Percentiles rank a stretch among this genome's conserved stretches.
Evolutionary conservation across 2,329 filamentous ascomycete species (phyloP).

Genomic region (Xylariales sp.): DNA sequence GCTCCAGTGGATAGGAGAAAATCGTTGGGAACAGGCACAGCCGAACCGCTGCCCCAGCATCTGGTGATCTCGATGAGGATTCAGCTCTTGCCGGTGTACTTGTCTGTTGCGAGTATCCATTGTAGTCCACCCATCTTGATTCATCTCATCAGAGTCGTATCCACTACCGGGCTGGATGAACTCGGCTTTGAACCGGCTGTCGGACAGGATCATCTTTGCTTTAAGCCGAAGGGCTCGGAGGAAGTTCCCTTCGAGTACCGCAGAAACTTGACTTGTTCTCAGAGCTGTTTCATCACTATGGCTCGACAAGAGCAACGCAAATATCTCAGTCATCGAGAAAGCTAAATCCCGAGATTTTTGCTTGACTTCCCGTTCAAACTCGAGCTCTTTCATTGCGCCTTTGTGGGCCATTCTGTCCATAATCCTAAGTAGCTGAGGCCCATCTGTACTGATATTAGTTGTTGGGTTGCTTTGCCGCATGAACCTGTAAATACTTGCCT

Average conservation of each 20-base stretch:
- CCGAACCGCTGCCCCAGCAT: neutral
- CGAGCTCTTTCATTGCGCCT: neutral
- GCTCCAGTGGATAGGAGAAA: neutral
- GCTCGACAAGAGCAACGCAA: neutral
- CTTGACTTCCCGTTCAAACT: neutral
- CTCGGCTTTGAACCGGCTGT: neutral
- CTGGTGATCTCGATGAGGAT: neutral
- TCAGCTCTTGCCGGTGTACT: neutral
- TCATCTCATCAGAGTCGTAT: neutral
- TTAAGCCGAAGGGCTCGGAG: neutral
- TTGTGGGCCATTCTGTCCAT: neutral
- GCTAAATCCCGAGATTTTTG: neutral
- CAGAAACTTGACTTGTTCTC: neutral
- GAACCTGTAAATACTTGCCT: neutral
- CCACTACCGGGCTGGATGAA: neutral
- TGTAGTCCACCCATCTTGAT: neutral
- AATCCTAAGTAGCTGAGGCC: neutral
- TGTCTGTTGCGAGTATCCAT: neutral
- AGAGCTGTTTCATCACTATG: neutral
- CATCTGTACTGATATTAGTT: neutral
- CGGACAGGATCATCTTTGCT: neutral
- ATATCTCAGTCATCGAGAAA: neutral
- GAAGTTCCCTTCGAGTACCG: neutral
- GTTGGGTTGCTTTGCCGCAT: neutral
- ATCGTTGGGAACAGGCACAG: neutral